Base-by-base conservation (phyloP, 2,329 filamentous ascomycete species). In the Conoideocrella luteorostrata region DNA sequence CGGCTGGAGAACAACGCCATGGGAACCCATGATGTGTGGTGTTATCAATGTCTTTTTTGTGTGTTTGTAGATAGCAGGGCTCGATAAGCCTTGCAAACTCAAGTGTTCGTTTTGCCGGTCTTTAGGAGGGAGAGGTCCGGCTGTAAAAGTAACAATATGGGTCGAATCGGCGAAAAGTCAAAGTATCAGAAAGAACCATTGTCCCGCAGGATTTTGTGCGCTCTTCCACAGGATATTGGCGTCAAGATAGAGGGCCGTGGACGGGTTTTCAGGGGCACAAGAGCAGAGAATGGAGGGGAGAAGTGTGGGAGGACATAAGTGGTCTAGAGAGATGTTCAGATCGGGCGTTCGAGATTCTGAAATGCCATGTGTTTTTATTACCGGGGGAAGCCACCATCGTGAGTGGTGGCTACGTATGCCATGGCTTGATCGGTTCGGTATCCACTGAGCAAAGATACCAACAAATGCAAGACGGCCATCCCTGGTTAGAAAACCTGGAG, bases 1-100 rank as follows among this genome's bases (percentile, higher is more conserved):
- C n/a, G 56, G 51, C 45, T 55, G 48, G n/a, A 56, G 32, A 35
- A 44, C 39, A 43, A 36, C 24, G 40, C 34, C 30, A 33, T 47
- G 49, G 32, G 52, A 52, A 24, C 52, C 48, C 53, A 53, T 52
- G 12, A 29, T 48, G 43, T 13, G 11, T 12, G 15, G 11, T 7
- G 28, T 17, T 13, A 5, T 30, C 13, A 17, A 13, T 32, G 18
- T 32, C 9, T 40, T 40, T 11, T 32, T 28, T 1, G 18, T 18
- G 17, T 17, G 13, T 9, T 40, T 41, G 23, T 39, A 5, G n/a
- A n/a, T n/a, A n/a, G n/a, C n/a, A n/a, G n/a, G 18, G 20, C 5
- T 28, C 37, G 10, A 21, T 21, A 33, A 6, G 3, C 13, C 6
- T 22, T 22, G 24, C 12, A 21, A 17, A 32, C 24, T 15, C 20